These are phyloP conservation scores for Kluyveromyces lactis DNA, from an alignment of 805 yeast genomes.

Conservation along the genomic window DNA sequence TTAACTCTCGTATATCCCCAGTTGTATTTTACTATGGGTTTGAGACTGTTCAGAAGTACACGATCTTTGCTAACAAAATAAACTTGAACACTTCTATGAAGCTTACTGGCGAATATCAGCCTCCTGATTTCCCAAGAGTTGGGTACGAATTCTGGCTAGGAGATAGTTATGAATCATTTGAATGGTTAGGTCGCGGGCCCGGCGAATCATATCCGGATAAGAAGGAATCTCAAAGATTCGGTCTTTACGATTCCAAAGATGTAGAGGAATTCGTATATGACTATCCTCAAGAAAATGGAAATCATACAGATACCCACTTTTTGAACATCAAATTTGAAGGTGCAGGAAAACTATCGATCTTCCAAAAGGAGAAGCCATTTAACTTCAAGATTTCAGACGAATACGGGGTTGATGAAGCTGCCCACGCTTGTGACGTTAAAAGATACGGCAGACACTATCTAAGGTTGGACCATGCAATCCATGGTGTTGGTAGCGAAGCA, in stretches of 20 bases:
- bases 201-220: conserved; percentile 2
- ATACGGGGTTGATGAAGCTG: conserved; percentile 1
- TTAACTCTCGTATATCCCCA: not conserved
- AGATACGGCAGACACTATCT: not conserved
- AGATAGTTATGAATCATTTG: not conserved
- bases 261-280: not conserved
- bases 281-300: conserved; percentile 3
- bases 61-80: not conserved
- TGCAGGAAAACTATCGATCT: not conserved
- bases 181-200: conserved; percentile 2
- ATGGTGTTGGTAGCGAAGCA: not conserved
- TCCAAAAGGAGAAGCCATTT: not conserved
- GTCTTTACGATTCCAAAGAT: not conserved
- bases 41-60: not conserved
- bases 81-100: not conserved
- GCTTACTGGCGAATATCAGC: conserved; percentile 1
- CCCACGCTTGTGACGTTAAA: not conserved
- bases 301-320: conserved; percentile 1
- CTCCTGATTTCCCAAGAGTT: not conserved
- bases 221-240: conserved; percentile 1
- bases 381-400: conserved; percentile 1
- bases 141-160: conserved; percentile 3
- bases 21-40: not conserved
- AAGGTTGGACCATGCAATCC: not conserved
- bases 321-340: not conserved